Percentiles rank a stretch among this genome's conserved stretches.
These are phyloP conservation scores for Tulasnella sp. DNA, from an alignment of 768 basidiomycete genomes.

Conservation along the genomic window DNA sequence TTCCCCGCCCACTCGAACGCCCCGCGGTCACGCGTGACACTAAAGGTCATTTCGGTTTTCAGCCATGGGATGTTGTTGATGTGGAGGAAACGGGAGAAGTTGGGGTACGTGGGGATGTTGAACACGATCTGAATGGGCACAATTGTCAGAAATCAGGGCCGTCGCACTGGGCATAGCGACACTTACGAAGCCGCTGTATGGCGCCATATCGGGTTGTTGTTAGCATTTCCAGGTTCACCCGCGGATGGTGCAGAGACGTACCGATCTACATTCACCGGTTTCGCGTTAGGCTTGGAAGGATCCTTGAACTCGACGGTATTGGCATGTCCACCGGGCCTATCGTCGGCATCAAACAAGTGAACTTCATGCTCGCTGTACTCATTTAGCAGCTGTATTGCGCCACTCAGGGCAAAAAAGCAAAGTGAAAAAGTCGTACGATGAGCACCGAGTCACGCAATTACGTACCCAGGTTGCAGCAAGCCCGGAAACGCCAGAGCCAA, in stretches of 20 bases:
- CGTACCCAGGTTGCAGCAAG: slow-evolving; percentile 62
- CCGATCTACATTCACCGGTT: slow-evolving; percentile 52
- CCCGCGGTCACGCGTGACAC: slow-evolving; percentile 57
- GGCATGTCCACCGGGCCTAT: slow-evolving; percentile 60
- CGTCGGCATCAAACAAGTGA: slow-evolving; percentile 58
- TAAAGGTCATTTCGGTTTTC: slow-evolving; percentile 66
- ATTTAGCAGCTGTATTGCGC: slow-evolving; percentile 44
- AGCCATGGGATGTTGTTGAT: slow-evolving; percentile 39
- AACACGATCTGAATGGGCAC: slow-evolving; percentile 46
- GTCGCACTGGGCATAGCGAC: not conserved
- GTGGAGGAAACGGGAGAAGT: slow-evolving; percentile 58
- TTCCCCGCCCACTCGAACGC: slow-evolving; percentile 68
- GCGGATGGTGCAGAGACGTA: slow-evolving; percentile 29
- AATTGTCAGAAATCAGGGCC: not conserved
- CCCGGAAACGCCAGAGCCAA: slow-evolving; percentile 71
- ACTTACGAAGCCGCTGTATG: not conserved
- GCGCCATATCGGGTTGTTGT: not conserved
- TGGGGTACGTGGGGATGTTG: slow-evolving; percentile 66
- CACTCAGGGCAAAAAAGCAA: not conserved
- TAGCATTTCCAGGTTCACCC: not conserved
- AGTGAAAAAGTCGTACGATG: not conserved
- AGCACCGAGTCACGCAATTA: not conserved
- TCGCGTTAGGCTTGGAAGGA: slow-evolving; percentile 24
- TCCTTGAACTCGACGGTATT: slow-evolving; percentile 49
- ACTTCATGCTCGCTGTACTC: slow-evolving; percentile 63